Evolutionary conservation across 768 basidiomycete species (phyloP), one percentile per base, ranked within the genome.

Genomic region (Tephrocybe sp.): DNA sequence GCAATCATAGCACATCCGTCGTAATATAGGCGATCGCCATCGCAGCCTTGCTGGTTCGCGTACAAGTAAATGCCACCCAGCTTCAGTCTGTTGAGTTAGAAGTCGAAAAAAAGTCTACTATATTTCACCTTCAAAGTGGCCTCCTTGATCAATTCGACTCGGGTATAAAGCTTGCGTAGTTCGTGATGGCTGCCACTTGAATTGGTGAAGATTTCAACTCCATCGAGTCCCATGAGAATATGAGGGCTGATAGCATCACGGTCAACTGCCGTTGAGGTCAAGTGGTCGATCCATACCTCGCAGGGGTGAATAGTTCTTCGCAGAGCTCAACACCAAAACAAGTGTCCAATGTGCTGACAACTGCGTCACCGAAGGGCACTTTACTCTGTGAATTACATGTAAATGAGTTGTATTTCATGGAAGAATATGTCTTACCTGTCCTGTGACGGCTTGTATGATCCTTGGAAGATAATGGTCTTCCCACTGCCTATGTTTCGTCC

Each of bases 121-220:
- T 33, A 38, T 27, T 4, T 10, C 56, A 89, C 95, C 82, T 98
- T 99, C 51, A 86, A 72, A 1, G 95, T 99, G 1, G 97, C 97
- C 63, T 97, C 97, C 61, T 91, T 94, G 70, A 99, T 97, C 10
- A 99, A 75, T 53, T 99, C 94, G 1, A 98, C 81, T 6, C 97
- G 83, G 7, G 82, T 83, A 61, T 92, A 82, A 21, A 99, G 78
- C 67, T 99, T 99, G n/a, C 97, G 85, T 21, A 99, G 83, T 64
- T 98, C 97, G 61, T 99, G 97, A 63, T 99, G 97, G 66, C 92
- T 95, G 4, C 94, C 97, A 55, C 91, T 94, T 1, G 97, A 98
- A 69, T 99, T 99, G 8, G 95, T 97, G 64, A 98, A 97, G 42
- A 99, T 97, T 68, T 99, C 97, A 7, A 97, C 95, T 4, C 97